Evolutionary conservation across 1,139 yeast genomes (phyloP), one percentile per base, ranked within the genome.

Genomic region (Hanseniaspora sp.): DNA sequence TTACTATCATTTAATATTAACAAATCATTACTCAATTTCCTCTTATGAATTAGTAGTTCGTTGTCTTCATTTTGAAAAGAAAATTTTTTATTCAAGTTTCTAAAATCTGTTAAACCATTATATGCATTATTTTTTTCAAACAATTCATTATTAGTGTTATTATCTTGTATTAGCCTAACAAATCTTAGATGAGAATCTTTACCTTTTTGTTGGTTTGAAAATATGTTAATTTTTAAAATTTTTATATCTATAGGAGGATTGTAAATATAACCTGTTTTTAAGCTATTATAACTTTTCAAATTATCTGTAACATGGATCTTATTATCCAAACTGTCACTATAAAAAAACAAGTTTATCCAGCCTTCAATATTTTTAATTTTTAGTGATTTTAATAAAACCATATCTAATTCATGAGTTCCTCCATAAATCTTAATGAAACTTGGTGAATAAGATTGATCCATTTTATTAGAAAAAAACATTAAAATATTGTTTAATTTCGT

Each of bases 361-460:
- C 97, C 97, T 18, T 78, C 75, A 1, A 95, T 94, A 60, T 83
- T 82, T 53, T 74, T 72, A 55, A 90, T 75, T 52, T 77, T 81
- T 29, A 83, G 75, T 0, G 79, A 74, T 42, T 83, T 77, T 41
- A 90, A 95, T 60, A 83, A 86, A 46, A 80, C 76, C 56, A 88
- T 72, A 65, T 90, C 96, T 71, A 88, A 86, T 18, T 83, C 82
- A 3, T 95, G 90, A 31, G 84, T 81, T 0, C 99, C 99, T 0
- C 95, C 90, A 64, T 78, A 71, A 1, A 92, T 73, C 34, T 75
- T 72, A 41, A 94, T 76, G 57, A 77, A 75, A 29, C 83, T 78
- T 0, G 99, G 98, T 0, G 98, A 88, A 63, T 94, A 94, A 29
- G 95, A 85, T 66, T 94, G 98, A 66, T 94, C 98, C 5, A 66